Evolutionary conservation across 2,329 filamentous ascomycete genomes (phyloP).

Genomic region (Penicillium verrucosum): DNA sequence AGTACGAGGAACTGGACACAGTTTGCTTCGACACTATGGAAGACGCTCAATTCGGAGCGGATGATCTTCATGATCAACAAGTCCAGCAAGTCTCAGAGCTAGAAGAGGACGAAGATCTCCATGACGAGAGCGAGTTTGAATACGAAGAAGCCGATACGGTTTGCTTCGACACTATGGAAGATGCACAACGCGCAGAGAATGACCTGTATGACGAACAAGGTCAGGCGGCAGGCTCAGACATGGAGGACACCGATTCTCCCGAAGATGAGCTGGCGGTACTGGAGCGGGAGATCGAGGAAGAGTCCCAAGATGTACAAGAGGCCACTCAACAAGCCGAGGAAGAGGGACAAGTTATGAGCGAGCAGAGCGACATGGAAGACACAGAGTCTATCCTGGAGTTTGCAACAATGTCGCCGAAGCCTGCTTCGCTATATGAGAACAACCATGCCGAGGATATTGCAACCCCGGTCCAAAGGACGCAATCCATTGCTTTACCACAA

Average conservation of each 20-base stretch:
- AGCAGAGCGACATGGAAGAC: constrained; percentile 18
- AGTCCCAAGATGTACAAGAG: constrained; percentile 1
- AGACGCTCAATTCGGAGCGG: not conserved
- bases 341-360: constrained; percentile 1
- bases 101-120: not conserved
- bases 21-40: constrained; percentile 5
- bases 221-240: not conserved
- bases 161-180: constrained; percentile 23
- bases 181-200: not conserved
- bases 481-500: constrained; percentile 19
- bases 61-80: not conserved
- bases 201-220: not conserved
- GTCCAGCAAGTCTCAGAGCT: not conserved
- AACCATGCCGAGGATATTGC: constrained; percentile 14
- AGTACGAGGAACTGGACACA: constrained; percentile 14
- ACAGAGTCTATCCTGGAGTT: constrained; percentile 14
- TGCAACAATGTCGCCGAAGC: not conserved
- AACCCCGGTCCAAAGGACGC: constrained; percentile 10
- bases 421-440: not conserved
- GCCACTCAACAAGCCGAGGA: not conserved
- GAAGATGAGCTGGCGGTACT: not conserved
- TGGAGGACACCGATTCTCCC: not conserved
- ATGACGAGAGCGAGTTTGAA: not conserved
- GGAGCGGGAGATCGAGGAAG: not conserved
- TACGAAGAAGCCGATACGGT: constrained; percentile 19